Evolutionary conservation across 805 yeast genomes (phyloP).

Genomic region (Starmera caribaea): DNA sequence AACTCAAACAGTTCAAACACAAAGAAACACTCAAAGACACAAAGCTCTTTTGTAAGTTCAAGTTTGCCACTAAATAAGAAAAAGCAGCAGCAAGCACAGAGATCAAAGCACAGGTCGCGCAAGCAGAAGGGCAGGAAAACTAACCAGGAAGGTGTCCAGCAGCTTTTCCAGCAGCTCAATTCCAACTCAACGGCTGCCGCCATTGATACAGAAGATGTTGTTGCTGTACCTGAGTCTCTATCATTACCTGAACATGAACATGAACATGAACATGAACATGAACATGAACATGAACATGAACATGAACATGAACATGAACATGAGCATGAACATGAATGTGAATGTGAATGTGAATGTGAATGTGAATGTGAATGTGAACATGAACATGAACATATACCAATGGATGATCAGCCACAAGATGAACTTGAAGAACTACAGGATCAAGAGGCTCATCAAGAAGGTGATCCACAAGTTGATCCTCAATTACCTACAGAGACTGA

Average conservation of each 20-base stretch:
- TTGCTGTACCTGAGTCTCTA: background rate
- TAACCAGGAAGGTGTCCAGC: no score
- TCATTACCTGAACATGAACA: no score
- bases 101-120: background rate
- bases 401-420: no score
- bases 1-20: no score
- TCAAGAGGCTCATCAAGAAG: slow-evolving; percentile 1
- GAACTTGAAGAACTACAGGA: no score
- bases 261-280: no score
- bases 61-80: background rate
- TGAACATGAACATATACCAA: no score
- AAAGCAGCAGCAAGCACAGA: background rate
- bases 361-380: no score
- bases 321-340: background rate
- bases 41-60: slow-evolving; percentile 1
- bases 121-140: no score
- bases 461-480: slow-evolving; percentile 21
- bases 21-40: slow-evolving; percentile 1
- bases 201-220: background rate
- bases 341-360: background rate
- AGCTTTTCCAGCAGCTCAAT: no score
- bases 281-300: background rate
- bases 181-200: background rate
- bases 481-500: slow-evolving; percentile 17
- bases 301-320: background rate